Evolutionary conservation across 1,139 yeast genomes (phyloP), one percentile per base, ranked within the genome.

Genomic region (Debaryomycetaceae sp.): DNA sequence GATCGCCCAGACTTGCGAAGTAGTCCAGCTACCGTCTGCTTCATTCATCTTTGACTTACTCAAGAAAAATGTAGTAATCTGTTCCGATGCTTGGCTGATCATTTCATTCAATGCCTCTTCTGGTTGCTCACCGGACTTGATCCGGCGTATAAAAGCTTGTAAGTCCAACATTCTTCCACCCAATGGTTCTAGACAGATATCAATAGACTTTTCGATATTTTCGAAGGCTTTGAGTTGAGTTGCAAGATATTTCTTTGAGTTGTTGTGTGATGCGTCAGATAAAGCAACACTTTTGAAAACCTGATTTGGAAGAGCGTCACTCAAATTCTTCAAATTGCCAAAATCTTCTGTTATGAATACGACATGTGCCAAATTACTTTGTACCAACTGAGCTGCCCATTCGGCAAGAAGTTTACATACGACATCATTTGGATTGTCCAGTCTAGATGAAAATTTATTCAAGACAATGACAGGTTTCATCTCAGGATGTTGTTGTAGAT

Each of bases 91-190:
- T 62, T 90, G 97, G 33, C 72, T 75, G 6, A 89, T 77, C 85
- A 93, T 86, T 53, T 89, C 95, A 5, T 76, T 65, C 39, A 90
- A 68, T 0, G 99, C 98, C 42, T 77, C 84, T 20, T 66, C 57
- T 1, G 97, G 96, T 8, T 79, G 62, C 60, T 93, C 98, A 2
- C 99, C 99, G 0, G 93, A 81, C 54, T 83, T 84, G 22, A 93
- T 78, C 43, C 98, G 84, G 57, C 98, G 80, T 0, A 87, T 86
- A 65, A 89, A 89, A 17, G 95, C 84, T 63, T 93, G 97, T 45
- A 93, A 73, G 60, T 93, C 99, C 44, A 91, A 75, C 91, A 93
- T 87, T 52, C 99, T 80, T 37, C 99, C 99, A 9, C 99, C 99
- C 29, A 93, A 66, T 6, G 96, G 95, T 24, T 69, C 80, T 41